Evolutionary conservation across 345 rosid species (phyloP), one percentile per base, ranked within the genome.

Genomic region (Anacardium occidentale): DNA sequence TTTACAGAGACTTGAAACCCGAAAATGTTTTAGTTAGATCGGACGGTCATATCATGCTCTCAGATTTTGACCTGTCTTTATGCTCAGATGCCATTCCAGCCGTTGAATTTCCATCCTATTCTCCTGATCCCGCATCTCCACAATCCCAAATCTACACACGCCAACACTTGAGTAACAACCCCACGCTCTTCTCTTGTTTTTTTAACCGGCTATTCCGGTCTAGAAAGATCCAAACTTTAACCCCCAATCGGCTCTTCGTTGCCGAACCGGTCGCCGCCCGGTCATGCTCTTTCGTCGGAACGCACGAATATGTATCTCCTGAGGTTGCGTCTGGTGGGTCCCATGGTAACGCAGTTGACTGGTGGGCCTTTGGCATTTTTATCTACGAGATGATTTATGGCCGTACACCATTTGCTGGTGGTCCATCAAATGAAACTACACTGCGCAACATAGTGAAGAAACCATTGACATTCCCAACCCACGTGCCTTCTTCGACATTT

Each of bases 21-120:
- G 98, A 94, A 77, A 94, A 94, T 63, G 93, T 94, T 64, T 74
- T 94, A 47, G 92, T 94, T 73, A 82, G 91, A 85, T 88, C 94
- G 0, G 97, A 94, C 82, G 98, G 98, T 84, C 98, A 94, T 85
- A 90, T 94, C 85, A 94, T 94, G 98, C 90, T 94, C 76, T 89
- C 98, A 9, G 98, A 94, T 58, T 94, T 94, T 72, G 98, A 94
- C 76, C 92, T 94, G 25, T 92, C 96, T 2, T 78, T 95, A 44
- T 86, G 93, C 66, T 88, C 97, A 5, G 85, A 92, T 24, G 90
- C 97, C 7, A 82, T 88, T 87, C 93, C 93, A 20, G 91, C 90
- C 78, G 94, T 90, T 15, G 90, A 95, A 77, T 94, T 93, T 52
- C 86, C 91, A 0, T 68, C 90, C 0, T 79, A 76, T 0, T 80